A percentile compares a stretch with the other conserved stretches of the same genome.
Conservation (phyloP, 768 basidiomycete species). For the Phallus indusiatus region DNA sequence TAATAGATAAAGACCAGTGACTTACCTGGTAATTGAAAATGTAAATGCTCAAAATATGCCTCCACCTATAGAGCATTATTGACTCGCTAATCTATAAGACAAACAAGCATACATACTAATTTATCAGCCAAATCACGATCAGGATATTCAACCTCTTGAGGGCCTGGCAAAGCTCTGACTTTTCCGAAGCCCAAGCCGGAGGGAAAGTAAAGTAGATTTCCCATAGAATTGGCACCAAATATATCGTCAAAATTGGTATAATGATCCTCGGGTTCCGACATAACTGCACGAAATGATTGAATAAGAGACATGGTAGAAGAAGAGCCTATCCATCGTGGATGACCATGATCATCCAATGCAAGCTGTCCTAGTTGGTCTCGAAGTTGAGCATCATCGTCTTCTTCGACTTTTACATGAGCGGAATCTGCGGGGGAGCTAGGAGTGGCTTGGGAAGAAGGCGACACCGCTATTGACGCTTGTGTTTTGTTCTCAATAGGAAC, state of each 20-base stretch:
- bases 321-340: slow-evolving; percentile 87
- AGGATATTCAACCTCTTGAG: slow-evolving; percentile 84
- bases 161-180: slow-evolving; percentile 67
- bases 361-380: slow-evolving; percentile 81
- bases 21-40: slow-evolving; percentile 66
- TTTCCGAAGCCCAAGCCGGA: slow-evolving; percentile 83
- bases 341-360: slow-evolving; percentile 81
- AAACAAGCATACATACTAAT: slow-evolving; percentile 42
- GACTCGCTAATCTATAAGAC: slow-evolving; percentile 15
- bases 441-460: neutral
- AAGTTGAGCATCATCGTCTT: slow-evolving; percentile 43
- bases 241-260: slow-evolving; percentile 82
- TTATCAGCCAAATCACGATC: slow-evolving; percentile 80
- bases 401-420: slow-evolving; percentile 33
- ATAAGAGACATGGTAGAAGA: slow-evolving; percentile 90
- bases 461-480: neutral
- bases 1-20: neutral
- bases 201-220: slow-evolving; percentile 82
- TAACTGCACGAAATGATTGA: slow-evolving; percentile 73
- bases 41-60: slow-evolving; percentile 79
- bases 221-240: slow-evolving; percentile 65
- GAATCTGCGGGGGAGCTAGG: slow-evolving; percentile 11
- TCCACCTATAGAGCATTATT: slow-evolving; percentile 47
- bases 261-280: slow-evolving; percentile 63
- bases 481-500: neutral